phyloP scores from a whole-genome alignment of 2,329 filamentous ascomycete genomes.

The Nothomitra cinnamomea region DNA sequence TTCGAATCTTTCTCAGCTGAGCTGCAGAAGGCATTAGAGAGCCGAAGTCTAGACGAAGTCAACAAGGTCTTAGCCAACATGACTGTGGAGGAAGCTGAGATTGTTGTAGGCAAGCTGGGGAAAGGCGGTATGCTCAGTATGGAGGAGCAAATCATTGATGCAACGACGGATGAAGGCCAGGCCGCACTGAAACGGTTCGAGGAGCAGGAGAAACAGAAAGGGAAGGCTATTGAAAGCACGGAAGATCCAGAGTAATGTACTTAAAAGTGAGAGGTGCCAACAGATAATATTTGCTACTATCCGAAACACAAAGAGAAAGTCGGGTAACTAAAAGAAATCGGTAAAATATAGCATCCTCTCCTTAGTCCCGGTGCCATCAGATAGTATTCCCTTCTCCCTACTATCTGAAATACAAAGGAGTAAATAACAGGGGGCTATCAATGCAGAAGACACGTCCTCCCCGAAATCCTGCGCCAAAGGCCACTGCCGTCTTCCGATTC shows the following conservation, averaged over 20 bases:
- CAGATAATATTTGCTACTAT: background rate
- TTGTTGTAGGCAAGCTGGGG: slow-evolving; percentile 62
- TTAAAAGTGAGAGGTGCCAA: background rate
- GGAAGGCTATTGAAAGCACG: background rate
- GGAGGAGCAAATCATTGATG: slow-evolving; percentile 87
- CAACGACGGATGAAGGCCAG: slow-evolving; percentile 74
- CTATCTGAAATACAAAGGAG: no score
- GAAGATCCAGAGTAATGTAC: background rate
- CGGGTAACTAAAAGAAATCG: no score
- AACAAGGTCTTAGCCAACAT: slow-evolving; percentile 79
- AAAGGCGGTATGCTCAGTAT: slow-evolving; percentile 77
- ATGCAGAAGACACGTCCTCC: no score
- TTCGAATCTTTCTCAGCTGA: slow-evolving; percentile 74
- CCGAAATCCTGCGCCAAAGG: no score
- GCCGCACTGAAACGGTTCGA: slow-evolving; percentile 62
- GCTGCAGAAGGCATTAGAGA: slow-evolving; percentile 66
- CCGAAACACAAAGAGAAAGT: background rate
- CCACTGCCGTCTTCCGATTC: no score
- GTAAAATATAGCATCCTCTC: no score
- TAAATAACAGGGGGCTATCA: no score
- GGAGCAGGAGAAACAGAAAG: slow-evolving; percentile 24
- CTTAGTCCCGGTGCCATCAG: no score
- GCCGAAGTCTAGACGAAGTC: slow-evolving; percentile 75
- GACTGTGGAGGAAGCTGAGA: slow-evolving; percentile 76
- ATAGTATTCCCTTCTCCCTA: no score